Conservation (phyloP, 2,329 filamentous ascomycete species). For the Harringtonia aguacate region DNA sequence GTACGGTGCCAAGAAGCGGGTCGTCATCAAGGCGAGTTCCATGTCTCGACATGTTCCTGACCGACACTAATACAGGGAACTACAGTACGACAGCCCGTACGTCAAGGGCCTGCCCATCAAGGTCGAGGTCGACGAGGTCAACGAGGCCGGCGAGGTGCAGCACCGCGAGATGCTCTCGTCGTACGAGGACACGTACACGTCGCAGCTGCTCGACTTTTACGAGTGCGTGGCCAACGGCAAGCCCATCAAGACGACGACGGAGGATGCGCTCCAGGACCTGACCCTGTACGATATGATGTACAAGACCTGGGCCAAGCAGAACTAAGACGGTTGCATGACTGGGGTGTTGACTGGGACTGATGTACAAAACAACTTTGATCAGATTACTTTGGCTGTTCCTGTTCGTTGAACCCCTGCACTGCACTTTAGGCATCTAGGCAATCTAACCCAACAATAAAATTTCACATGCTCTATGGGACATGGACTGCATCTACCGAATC, state of each 20-base stretch:
- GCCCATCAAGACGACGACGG: slow-evolving; percentile 14
- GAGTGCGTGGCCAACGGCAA: slow-evolving; percentile 13
- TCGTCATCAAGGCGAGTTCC: slow-evolving; percentile 19
- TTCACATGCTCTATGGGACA: too few species aligned
- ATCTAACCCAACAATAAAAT: too few species aligned
- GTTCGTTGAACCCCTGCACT: too few species aligned
- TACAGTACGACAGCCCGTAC: slow-evolving; percentile 43
- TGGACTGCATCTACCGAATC: too few species aligned
- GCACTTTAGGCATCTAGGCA: too few species aligned
- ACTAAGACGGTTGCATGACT: background rate
- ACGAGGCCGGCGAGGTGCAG: slow-evolving; percentile 18
- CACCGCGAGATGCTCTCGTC: slow-evolving; percentile 19
- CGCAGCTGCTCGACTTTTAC: slow-evolving; percentile 14
- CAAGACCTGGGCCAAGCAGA: background rate
- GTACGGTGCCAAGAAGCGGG: slow-evolving; percentile 41
- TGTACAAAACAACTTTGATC: too few species aligned
- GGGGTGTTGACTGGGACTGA: too few species aligned
- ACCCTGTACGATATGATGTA: background rate
- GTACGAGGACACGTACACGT: slow-evolving; percentile 18
- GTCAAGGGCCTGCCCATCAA: slow-evolving; percentile 41
- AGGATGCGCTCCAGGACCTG: slow-evolving; percentile 16
- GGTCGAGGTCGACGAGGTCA: slow-evolving; percentile 15
- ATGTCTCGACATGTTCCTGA: too few species aligned
- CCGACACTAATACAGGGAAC: slow-evolving; percentile 17
- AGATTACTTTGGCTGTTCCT: too few species aligned